Evolutionary conservation across 2,329 filamentous ascomycete species (phyloP).

Genomic region (Epichloe festucae): DNA sequence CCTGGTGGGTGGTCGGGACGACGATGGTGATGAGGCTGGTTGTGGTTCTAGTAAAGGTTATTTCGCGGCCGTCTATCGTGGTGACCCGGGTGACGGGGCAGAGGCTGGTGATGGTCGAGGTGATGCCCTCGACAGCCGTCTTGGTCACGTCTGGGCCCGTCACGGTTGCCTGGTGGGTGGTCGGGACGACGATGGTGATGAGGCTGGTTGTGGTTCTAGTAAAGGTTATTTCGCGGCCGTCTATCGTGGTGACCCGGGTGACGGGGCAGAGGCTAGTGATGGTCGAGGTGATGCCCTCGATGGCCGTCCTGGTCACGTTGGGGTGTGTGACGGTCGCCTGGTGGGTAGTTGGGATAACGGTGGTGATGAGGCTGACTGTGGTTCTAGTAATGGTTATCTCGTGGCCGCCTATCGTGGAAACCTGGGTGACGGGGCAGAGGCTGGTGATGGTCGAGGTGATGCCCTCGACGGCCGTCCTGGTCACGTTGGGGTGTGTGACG

Average conservation of each 20-base stretch:
- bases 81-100: slow-evolving; percentile 19
- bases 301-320: slow-evolving; percentile 19
- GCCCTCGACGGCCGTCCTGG: slow-evolving; percentile 19
- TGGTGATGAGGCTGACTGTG: slow-evolving; percentile 13
- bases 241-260: slow-evolving; percentile 7
- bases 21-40: slow-evolving; percentile 15
- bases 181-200: slow-evolving; percentile 17
- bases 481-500: slow-evolving; percentile 10
- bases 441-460: slow-evolving; percentile 29
- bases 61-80: slow-evolving; percentile 6
- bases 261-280: slow-evolving; percentile 30
- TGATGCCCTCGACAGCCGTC: no score
- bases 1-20: slow-evolving; percentile 7
- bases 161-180: slow-evolving; percentile 9
- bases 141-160: no score
- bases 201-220: slow-evolving; percentile 13
- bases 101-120: no score
- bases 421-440: slow-evolving; percentile 27
- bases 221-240: slow-evolving; percentile 9
- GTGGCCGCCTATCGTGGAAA: slow-evolving; percentile 16
- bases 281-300: slow-evolving; percentile 25
- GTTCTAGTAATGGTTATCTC: slow-evolving; percentile 12
- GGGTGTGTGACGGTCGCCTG: slow-evolving; percentile 7
- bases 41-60: slow-evolving; percentile 13
- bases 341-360: slow-evolving; percentile 16